Evolutionary conservation across 1,284 basidiomycete genomes (phyloP).

Genomic region (Xerocomus cyaneibrunnescens): DNA sequence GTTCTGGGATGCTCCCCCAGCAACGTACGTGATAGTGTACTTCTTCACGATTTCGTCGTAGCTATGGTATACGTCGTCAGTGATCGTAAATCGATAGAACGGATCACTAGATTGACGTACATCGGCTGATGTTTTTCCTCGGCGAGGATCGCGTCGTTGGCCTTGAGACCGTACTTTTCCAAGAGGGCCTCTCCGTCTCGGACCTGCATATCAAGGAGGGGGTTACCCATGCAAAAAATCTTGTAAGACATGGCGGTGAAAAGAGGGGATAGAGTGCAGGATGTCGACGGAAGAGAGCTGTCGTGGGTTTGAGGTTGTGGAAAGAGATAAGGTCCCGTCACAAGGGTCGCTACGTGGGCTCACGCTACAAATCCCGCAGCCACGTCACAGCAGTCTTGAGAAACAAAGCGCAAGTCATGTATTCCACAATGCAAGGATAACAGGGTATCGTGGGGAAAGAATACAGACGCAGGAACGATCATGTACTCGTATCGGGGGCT

Average conservation of each 20-base stretch:
- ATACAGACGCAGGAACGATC: not conserved
- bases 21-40: conserved; percentile 85
- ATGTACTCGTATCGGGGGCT: conserved; percentile 9
- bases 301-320: conserved; percentile 5
- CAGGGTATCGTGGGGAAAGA: not conserved
- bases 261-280: conserved; percentile 2
- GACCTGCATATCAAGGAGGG: conserved; percentile 89
- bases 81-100: not conserved
- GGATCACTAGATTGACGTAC: conserved; percentile 42
- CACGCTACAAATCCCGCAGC: not conserved
- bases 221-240: conserved; percentile 86
- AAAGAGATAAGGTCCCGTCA: conserved; percentile 2
- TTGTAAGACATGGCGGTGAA: conserved; percentile 38
- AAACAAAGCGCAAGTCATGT: not conserved
- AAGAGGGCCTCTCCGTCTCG: conserved; percentile 81
- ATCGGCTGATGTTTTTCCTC: conserved; percentile 85
- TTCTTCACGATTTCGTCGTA: conserved; percentile 88
- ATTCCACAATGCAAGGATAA: not conserved
- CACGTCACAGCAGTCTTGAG: not conserved
- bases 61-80: conserved; percentile 41
- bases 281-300: conserved; percentile 10
- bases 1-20: conserved; percentile 97
- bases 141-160: conserved; percentile 97
- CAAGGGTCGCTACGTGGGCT: not conserved
- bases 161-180: conserved; percentile 88